Base-by-base conservation (phyloP, 495 filamentous ascomycete species). In the Lepraria neglecta region DNA sequence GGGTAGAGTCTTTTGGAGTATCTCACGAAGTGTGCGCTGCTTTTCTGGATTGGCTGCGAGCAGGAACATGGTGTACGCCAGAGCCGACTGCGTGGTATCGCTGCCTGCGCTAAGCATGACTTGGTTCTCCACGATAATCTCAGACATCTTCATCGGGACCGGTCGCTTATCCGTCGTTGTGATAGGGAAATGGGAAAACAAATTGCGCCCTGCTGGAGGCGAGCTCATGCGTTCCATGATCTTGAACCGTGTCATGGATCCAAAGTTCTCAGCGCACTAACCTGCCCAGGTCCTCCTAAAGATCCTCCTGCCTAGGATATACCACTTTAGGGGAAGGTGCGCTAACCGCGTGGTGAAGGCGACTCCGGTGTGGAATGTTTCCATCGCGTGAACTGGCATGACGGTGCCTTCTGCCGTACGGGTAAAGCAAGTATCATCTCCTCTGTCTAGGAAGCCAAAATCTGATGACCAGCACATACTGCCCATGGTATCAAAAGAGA, bases 391-490 rank as follows among this genome's bases (percentile, higher is more conserved):
- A 15, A 48, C 45, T 27, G 45, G 45, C 27, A 48, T 48, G 7
- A 48, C 45, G 9, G 45, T 4, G 19, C 45, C 45, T 48, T 48
- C 45, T 27, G 45, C 45, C 14, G 45, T 48, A 24, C 45, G 45
- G 6, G 19, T 24, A 48, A 48, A 48, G 45, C 45, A 48, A 24
- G 19, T 48, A 24, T 48, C n/a, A 24, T 48, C 45, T 27, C 45
- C 45, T 6, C 27, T 48, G 19, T 48, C 45, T 24, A 48, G 19
- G 19, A 48, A 48, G 19, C n/a, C 9, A 24, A 48, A 48, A 48
- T 48, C 45, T 3, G 45, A 48, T n/a, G 45, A 48, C 45, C 45
- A 48, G 19, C 45, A 48, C 45, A 48, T 48, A 48, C 45, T 48
- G 10, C 45, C 45, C 45, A 48, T 48, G 19, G 45, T 24, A 24